Percentiles rank a stretch among this genome's conserved stretches.
phyloP scores from a whole-genome alignment of 805 yeast genomes.

The Kuraishia cidri region DNA sequence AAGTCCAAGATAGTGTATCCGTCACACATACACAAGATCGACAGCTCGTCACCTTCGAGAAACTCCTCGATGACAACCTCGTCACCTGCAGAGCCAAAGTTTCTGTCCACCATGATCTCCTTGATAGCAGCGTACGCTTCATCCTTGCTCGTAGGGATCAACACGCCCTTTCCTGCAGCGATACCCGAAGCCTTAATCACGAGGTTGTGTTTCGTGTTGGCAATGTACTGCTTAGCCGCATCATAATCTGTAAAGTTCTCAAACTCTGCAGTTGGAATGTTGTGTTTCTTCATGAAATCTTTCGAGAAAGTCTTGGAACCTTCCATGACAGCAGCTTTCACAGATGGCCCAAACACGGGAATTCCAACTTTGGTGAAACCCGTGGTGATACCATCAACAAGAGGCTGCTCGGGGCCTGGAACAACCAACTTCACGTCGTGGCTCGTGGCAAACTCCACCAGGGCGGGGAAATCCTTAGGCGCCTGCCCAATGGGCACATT shows the following conservation, averaged over 20 bases:
- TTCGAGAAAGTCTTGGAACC: slow-evolving; percentile 95
- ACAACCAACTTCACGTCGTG: slow-evolving; percentile 65
- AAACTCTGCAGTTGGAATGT: slow-evolving; percentile 91
- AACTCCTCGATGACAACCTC: slow-evolving; percentile 94
- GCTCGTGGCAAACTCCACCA: slow-evolving; percentile 67
- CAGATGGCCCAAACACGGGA: slow-evolving; percentile 96
- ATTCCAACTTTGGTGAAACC: slow-evolving; percentile 75
- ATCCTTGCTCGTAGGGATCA: slow-evolving; percentile 75
- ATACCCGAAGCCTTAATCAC: slow-evolving; percentile 97
- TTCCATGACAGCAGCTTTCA: slow-evolving; percentile 86
- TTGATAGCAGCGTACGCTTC: slow-evolving; percentile 83
- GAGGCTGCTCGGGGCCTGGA: slow-evolving; percentile 99
- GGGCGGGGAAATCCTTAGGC: slow-evolving; percentile 55
- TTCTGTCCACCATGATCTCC: slow-evolving; percentile 82
- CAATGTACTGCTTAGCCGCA: slow-evolving; percentile 65
- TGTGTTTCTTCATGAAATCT: slow-evolving; percentile 85
- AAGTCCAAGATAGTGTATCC: slow-evolving; percentile 87
- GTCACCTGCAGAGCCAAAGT: slow-evolving; percentile 91
- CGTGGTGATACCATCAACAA: slow-evolving; percentile 85
- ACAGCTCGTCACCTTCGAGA: slow-evolving; percentile 93
- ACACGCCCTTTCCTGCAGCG: slow-evolving; percentile 98
- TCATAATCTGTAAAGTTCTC: slow-evolving; percentile 73
- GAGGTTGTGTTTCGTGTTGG: slow-evolving; percentile 57
- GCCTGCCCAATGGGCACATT: slow-evolving; percentile 64
- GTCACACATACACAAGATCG: slow-evolving; percentile 85